Percentiles rank a stretch among this genome's conserved stretches.
Conservation (phyloP, 352 stramenopile genomes). For the Vaucheria bursata region DNA sequence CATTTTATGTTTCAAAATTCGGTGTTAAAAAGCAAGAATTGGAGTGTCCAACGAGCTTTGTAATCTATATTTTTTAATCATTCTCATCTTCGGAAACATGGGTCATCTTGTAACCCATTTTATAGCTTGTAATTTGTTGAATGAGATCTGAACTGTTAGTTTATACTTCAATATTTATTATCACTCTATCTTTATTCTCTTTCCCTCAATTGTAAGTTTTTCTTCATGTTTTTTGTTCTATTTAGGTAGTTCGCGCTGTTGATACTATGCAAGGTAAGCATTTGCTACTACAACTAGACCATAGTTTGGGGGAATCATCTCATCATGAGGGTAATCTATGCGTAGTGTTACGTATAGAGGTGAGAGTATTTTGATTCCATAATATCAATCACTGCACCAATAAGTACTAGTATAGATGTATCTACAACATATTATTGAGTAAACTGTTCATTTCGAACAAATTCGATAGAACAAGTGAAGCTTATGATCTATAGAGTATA, state of each 20-base stretch:
- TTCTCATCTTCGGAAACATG: background rate
- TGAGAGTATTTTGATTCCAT: too few species aligned
- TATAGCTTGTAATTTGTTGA: background rate
- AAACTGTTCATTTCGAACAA: too few species aligned
- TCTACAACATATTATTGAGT: too few species aligned
- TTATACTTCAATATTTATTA: background rate
- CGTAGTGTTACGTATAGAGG: constrained; percentile 31
- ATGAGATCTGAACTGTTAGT: background rate
- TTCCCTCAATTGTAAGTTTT: background rate
- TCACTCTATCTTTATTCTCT: background rate
- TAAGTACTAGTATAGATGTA: too few species aligned
- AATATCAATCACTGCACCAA: too few species aligned
- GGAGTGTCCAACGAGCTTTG: too few species aligned
- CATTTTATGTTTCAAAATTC: too few species aligned
- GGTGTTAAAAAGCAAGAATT: too few species aligned
- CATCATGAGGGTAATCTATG: background rate
- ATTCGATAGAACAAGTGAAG: too few species aligned
- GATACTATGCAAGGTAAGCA: constrained; percentile 47
- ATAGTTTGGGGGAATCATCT: constrained; percentile 13
- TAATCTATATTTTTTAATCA: too few species aligned
- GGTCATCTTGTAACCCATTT: background rate
- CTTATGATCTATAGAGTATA: too few species aligned
- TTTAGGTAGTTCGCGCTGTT: background rate
- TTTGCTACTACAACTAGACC: constrained; percentile 43
- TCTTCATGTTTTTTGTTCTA: background rate